Base-by-base conservation (phyloP, 345 rosid genomes). In the Draba incana region DNA sequence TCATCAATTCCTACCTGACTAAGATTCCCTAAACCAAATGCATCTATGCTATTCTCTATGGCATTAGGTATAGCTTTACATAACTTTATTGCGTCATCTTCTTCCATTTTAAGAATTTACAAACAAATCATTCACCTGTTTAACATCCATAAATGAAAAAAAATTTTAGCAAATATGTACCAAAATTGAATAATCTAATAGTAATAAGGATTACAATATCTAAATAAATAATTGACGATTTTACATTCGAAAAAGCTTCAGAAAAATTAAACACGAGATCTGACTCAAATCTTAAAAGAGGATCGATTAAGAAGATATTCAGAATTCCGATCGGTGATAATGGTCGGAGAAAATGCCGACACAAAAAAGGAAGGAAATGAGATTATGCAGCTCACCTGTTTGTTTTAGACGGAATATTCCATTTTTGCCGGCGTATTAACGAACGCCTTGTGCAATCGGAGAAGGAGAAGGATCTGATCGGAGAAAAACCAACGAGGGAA, bases 1-100 rank as follows among this genome's bases (percentile, higher is more conserved):
- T 63, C 62, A 35, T 67, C 71, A 45, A 62, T 12, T 66, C 44
- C 70, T 66, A 38, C 58, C 41, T 64, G 63, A n/a, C 71, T 56
- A 59, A 63, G 23, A 56, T 69, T 69, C 24, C 72, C 84, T 66
- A 63, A 54, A 47, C 51, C 65, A 68, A 75, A 67, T 49, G 77
- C 50, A 64, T 75, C 88, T 69, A 71, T 49, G 0, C 46, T 75
- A 68, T 70, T 79, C 65, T 78, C 82, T 68, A 37, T 71, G 67
- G 15, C 61, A 68, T 54, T n/a, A n/a, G n/a, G n/a, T n/a, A n/a
- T 68, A 66, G 49, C 57, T 68, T 74, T 79, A 15, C 62, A 64
- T 6, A 70, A 57, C 74, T 60, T 88, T 54, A 78, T 81, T 54
- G 80, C 87, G 65, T 84, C 83, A 53, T 86, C 87, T 71, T 90